phyloP scores from a whole-genome alignment of 768 basidiomycete species.

The Baorangia bicolor region DNA sequence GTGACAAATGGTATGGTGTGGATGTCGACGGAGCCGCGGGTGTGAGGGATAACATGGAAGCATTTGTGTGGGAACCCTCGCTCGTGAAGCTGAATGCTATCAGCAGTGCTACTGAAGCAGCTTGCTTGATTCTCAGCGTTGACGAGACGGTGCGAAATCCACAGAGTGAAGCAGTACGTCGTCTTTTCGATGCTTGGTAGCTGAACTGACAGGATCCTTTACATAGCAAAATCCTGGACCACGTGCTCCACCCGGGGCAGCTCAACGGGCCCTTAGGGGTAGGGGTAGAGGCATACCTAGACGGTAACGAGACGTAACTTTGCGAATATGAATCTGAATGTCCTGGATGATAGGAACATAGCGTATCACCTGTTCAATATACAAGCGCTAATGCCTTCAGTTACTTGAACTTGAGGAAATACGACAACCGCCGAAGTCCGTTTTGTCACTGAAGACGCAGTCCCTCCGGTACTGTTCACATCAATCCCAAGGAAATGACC shows the following conservation, averaged over 20 bases:
- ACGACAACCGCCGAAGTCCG: neutral
- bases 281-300: slow-evolving; percentile 81
- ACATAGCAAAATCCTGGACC: slow-evolving; percentile 78
- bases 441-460: neutral
- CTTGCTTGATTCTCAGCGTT: slow-evolving; percentile 91
- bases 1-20: slow-evolving; percentile 89
- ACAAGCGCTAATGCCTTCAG: slow-evolving; percentile 5
- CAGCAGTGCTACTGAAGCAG: slow-evolving; percentile 93
- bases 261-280: slow-evolving; percentile 81
- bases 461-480: neutral
- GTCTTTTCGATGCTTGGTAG: neutral
- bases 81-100: slow-evolving; percentile 95
- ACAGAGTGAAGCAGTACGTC: slow-evolving; percentile 84
- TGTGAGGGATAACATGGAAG: slow-evolving; percentile 93
- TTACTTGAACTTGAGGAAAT: neutral
- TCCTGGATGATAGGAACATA: slow-evolving; percentile 12
- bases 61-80: slow-evolving; percentile 98
- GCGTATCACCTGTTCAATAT: slow-evolving; percentile 22
- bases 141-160: slow-evolving; percentile 98
- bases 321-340: slow-evolving; percentile 14
- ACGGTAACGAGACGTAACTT: slow-evolving; percentile 41
- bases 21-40: slow-evolving; percentile 89
- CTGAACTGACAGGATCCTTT: slow-evolving; percentile 17
- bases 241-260: slow-evolving; percentile 86
- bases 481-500: neutral